Percentiles rank a stretch among this genome's conserved stretches.
Conservation (phyloP, 768 basidiomycete species). For the Saitozyma sp. region DNA sequence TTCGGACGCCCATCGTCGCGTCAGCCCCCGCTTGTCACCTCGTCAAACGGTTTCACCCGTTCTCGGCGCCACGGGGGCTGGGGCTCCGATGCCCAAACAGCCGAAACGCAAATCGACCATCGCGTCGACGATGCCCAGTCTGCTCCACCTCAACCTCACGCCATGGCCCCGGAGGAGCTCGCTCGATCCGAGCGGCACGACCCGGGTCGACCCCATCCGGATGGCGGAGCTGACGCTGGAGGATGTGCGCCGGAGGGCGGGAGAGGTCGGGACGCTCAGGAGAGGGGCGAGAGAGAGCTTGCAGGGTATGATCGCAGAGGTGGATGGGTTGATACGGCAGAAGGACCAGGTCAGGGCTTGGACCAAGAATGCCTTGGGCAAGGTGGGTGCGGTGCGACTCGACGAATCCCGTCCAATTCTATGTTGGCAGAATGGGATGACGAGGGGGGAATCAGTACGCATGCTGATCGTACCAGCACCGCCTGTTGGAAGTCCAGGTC, state of each 20-base stretch:
- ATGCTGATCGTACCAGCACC: not conserved
- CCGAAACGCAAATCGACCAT: not conserved
- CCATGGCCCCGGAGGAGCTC: conserved; percentile 1
- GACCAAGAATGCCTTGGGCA: conserved; percentile 9
- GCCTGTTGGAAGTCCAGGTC: not conserved
- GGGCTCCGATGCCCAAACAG: not conserved
- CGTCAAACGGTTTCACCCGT: not conserved
- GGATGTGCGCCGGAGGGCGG: not conserved
- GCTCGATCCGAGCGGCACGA: conserved; percentile 1
- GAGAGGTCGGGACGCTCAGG: not conserved
- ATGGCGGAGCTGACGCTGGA: conserved; percentile 3
- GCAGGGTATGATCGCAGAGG: conserved; percentile 5
- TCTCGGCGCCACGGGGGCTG: not conserved
- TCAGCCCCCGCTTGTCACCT: not conserved
- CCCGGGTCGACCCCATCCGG: conserved; percentile 3
- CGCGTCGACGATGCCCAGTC: not conserved
- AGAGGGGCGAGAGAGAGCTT: no score
- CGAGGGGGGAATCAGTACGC: not conserved
- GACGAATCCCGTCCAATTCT: not conserved
- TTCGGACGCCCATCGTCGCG: not conserved
- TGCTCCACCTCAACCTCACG: not conserved
- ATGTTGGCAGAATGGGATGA: not conserved
- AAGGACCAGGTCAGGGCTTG: conserved; percentile 14
- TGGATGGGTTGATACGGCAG: conserved; percentile 15
- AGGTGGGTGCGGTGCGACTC: not conserved